These are phyloP conservation scores for Pseudozyma sp. DNA, from an alignment of 1,284 basidiomycete species.

Conservation along the genomic window DNA sequence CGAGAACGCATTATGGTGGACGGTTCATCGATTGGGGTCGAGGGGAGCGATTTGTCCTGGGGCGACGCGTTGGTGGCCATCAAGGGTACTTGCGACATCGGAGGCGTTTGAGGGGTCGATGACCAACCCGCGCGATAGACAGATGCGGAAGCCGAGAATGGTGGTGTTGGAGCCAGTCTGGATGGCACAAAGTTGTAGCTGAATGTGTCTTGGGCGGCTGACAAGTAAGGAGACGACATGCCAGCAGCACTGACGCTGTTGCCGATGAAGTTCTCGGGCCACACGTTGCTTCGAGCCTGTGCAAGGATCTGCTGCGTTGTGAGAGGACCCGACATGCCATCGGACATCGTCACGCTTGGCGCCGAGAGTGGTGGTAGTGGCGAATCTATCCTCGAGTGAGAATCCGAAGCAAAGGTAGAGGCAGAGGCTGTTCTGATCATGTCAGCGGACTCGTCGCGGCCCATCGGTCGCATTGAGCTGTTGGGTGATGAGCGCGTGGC, in stretches of 20 bases:
- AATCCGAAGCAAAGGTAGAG: constrained; percentile 5
- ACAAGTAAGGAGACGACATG: constrained; percentile 31
- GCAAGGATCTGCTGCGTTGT: constrained; percentile 49
- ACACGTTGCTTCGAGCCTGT: constrained; percentile 43
- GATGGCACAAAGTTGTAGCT: constrained; percentile 25
- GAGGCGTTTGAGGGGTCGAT: constrained; percentile 22
- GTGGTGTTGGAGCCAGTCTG: constrained; percentile 30
- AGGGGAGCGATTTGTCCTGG: constrained; percentile 29
- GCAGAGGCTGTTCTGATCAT: constrained; percentile 15
- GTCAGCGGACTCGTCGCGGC: neutral
- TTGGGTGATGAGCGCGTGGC: constrained; percentile 10
- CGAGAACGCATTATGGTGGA: constrained; percentile 12
- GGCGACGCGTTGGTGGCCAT: neutral
- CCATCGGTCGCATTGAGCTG: constrained; percentile 9
- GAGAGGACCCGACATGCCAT: constrained; percentile 13
- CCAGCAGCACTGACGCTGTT: constrained; percentile 36
- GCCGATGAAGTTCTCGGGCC: constrained; percentile 45
- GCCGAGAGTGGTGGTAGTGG: constrained; percentile 15
- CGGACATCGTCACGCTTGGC: constrained; percentile 3
- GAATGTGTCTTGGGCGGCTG: constrained; percentile 25
- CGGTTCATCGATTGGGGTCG: constrained; percentile 1
- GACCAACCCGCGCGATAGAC: constrained; percentile 13
- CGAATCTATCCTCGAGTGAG: neutral
- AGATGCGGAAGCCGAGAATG: constrained; percentile 10
- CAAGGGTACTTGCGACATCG: constrained; percentile 15